Base-by-base conservation (phyloP, 1,284 basidiomycete species). In the Apiotrichum mycotoxinovorans region DNA sequence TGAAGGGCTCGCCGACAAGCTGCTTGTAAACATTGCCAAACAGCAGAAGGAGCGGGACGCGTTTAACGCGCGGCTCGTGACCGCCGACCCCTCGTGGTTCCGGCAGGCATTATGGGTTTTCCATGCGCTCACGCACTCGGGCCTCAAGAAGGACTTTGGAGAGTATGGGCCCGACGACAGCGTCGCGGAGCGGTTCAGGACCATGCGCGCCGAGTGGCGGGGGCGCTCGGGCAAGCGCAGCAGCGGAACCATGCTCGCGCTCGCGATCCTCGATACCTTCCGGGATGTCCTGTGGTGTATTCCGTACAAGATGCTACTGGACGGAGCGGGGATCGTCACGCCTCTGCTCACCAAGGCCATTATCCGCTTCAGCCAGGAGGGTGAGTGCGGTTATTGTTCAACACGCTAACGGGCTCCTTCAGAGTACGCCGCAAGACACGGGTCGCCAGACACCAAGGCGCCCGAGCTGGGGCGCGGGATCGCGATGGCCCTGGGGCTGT, bases 251-350 rank as follows among this genome's bases (percentile, higher is more conserved):
- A 40, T 40, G 38, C n/a, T 40, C 4, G 38, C 38, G 38, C n/a
- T 40, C 4, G 38, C 38, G 7, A 70, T 91, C 48, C 87, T 87
- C 68, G 88, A 90, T 64, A 83, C 83, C 1, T 80, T 91, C 62
- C 84, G 83, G 5, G 76, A 78, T 33, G 87, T 89, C 73, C 91
- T 88, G 88, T 77, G 79, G 26, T 85, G 83, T 42, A 86, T 30
- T 66, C 67, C 66, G 75, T 76, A 78, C 74, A 82, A 80, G 61
- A 66, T 80, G 4, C 33, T 71, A 35, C 67, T 68, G 17, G 77
- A 79, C 56, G 68, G 81, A 0, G 66, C 83, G 1, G 83, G 85
- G 69, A 73, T 87, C 20, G 86, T 86, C 82, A 80, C 82, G 2
- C 86, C 87, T 0, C 73, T 88, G 5, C 59, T 89, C 11, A 81